Base-by-base conservation (phyloP, 805 yeast species). In the Candida chilensis region DNA sequence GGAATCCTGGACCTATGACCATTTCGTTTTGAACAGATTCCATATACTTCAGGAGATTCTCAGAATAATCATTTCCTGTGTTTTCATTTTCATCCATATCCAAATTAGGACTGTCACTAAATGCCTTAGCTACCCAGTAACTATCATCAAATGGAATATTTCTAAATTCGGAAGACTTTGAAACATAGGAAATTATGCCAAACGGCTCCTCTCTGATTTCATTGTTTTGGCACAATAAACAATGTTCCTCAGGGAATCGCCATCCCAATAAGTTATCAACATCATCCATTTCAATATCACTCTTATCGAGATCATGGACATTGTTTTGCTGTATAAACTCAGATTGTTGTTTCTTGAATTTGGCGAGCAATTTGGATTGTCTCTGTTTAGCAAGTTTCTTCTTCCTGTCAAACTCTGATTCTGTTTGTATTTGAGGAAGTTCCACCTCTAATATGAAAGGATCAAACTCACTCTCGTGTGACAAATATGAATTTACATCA, bases 181-280 rank as follows among this genome's bases (percentile, higher is more conserved):
- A 56, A 16, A 80, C 57, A 43, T 72, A 71, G 6, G 82, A 69
- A 29, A 83, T 71, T n/a, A 80, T 65, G 0, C 95, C 95, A 52
- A 78, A 83, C 0, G 83, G 71, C 4, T 80, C 83, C 15, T 70
- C 69, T 14, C 71, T 70, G 14, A 64, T 65, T 2, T 77, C 67
- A 0, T 85, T 78, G 73, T 81, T 82, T 40, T 85, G 87, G 49
- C 95, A 86, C 11, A 86, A 56, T 22, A 86, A 77, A 48, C 95
- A 86, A 38, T 75, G 81, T 18, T 74, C 75, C 18, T 73, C 75
- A 0, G 94, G 92, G 41, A 71, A 84, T 20, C 57, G 59, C 90
- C 88, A 81, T 1, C 66, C 60, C 3, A 26, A 24, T 5, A 38
- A 41, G 3, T 43, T 49, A n/a, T 50, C 59, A 14, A 39, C 45